Conservation (phyloP, 2,329 filamentous ascomycete genomes). For the Corynespora cassiicola region DNA sequence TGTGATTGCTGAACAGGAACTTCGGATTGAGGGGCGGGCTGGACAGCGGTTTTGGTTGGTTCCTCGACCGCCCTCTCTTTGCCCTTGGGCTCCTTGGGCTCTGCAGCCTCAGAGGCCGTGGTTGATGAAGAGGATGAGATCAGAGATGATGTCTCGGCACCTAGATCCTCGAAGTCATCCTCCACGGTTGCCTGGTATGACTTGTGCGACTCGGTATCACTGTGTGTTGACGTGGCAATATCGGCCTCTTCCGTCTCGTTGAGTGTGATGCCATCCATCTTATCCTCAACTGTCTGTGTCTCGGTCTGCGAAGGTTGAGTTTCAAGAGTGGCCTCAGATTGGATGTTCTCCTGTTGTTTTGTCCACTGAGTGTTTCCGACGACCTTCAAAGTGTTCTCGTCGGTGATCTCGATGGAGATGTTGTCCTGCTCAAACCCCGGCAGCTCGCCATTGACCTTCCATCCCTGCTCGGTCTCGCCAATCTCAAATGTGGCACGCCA, state of each 20-base stretch:
- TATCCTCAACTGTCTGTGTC: constrained; percentile 11
- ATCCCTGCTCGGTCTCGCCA: constrained; percentile 34
- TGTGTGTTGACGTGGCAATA: constrained; percentile 22
- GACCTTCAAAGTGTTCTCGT: constrained; percentile 41
- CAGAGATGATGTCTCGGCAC: constrained; percentile 34
- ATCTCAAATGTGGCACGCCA: constrained; percentile 39
- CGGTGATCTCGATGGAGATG: constrained; percentile 41
- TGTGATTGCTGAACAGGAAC: constrained; percentile 16
- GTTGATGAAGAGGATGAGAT: constrained; percentile 25
- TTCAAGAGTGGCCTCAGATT: constrained; percentile 8
- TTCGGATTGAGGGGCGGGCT: constrained; percentile 25
- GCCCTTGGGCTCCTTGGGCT: constrained; percentile 30
- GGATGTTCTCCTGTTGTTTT: constrained; percentile 16
- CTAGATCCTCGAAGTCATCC: constrained; percentile 45
- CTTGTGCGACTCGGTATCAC: constrained; percentile 37
- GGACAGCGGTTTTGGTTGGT: constrained; percentile 20
- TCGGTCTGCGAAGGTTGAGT: constrained; percentile 5
- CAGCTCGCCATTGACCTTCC: constrained; percentile 39
- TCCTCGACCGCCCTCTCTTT: constrained; percentile 35
- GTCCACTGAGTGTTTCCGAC: constrained; percentile 37
- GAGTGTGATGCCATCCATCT: constrained; percentile 26
- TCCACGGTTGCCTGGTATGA: constrained; percentile 45
- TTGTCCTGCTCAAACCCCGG: constrained; percentile 43
- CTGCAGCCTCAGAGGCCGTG: constrained; percentile 18
- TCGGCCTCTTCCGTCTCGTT: constrained; percentile 23